These are phyloP conservation scores for Tylopilus sp. DNA, from an alignment of 1,284 basidiomycete species.

Conservation along the genomic window DNA sequence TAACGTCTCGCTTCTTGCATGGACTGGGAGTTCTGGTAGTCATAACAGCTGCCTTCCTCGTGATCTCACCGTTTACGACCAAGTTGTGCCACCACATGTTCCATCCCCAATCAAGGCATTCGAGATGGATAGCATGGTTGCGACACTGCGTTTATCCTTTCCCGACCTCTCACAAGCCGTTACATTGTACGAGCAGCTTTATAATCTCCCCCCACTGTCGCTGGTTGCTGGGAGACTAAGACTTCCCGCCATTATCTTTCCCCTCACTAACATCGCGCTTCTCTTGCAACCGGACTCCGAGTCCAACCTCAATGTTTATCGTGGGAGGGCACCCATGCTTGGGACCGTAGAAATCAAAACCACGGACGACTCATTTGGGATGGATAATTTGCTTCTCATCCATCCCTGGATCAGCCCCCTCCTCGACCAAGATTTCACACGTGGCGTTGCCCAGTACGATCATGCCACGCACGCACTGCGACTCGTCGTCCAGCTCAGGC, in stretches of 20 bases:
- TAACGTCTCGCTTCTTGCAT: slow-evolving; percentile 1
- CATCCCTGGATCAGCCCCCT: slow-evolving; percentile 14
- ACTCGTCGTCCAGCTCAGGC: neutral
- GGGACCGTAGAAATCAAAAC: slow-evolving; percentile 10
- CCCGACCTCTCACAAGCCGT: neutral
- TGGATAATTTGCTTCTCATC: slow-evolving; percentile 1
- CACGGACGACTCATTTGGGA: neutral
- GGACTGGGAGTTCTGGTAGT: slow-evolving; percentile 3
- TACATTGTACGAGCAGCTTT: neutral
- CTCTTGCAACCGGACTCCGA: neutral
- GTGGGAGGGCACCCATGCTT: neutral
- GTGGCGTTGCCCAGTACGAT: neutral
- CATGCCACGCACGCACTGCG: neutral
- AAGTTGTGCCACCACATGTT: slow-evolving; percentile 7
- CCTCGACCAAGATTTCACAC: neutral
- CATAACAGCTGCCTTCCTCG: slow-evolving; percentile 12
- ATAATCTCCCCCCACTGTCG: neutral
- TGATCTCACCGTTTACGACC: slow-evolving; percentile 8
- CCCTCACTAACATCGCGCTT: neutral
- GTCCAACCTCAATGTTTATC: neutral
- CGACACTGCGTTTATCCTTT: neutral
- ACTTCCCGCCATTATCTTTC: slow-evolving; percentile 10
- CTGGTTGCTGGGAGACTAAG: neutral
- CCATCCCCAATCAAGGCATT: neutral
- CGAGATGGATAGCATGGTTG: neutral